Evolutionary conservation across 2,329 filamentous ascomycete genomes (phyloP), one percentile per base, ranked within the genome.

Genomic region (Podosphaera leucotricha): DNA sequence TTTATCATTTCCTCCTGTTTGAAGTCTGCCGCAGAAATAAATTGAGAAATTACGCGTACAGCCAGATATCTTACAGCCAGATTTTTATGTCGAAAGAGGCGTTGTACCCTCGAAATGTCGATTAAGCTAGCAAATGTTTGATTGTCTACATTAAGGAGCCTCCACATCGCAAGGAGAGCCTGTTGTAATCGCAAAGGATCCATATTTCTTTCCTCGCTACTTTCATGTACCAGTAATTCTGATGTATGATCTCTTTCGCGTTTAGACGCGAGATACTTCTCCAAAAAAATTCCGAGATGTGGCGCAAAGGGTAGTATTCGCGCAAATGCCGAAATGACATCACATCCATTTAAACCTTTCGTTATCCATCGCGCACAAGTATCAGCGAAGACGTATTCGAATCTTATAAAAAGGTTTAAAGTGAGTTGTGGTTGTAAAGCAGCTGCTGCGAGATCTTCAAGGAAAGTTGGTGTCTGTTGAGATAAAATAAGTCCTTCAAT

Each of bases 281-380:
- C 71, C 48, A 83, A 70, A 58, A 85, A 82, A 47, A 75, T 71
- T 44, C 77, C 75, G 38, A 95, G 66, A 57, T 87, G 75, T 43
- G 84, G 80, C 51, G 81, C 80, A 65, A 90, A 77, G 16, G 84
- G 82, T 53, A 94, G 60, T 49, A 93, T 68, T 55, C 80, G 72
- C 48, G 81, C 79, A 62, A 93, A 80, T 26, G 81, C 78, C 45
- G 77, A 70, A 49, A 87, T 68, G 43, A 78, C 61, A 45, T 54
- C 60, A 46, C 47, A 47, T 28, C 37, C 46, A 13, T 37, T 20
- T 22, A 45, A 15, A 7, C 20, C 20, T n/a, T 19, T 59, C 54
- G 67, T 65, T 38, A 80, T 65, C 84, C 84, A 92, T 64, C 80
- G 68, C 48, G 84, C 80, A 60, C 80, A 83, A 42, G 92, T 66